Base-by-base conservation (phyloP, 2,329 filamentous ascomycete species). In the Didymella lethalis region DNA sequence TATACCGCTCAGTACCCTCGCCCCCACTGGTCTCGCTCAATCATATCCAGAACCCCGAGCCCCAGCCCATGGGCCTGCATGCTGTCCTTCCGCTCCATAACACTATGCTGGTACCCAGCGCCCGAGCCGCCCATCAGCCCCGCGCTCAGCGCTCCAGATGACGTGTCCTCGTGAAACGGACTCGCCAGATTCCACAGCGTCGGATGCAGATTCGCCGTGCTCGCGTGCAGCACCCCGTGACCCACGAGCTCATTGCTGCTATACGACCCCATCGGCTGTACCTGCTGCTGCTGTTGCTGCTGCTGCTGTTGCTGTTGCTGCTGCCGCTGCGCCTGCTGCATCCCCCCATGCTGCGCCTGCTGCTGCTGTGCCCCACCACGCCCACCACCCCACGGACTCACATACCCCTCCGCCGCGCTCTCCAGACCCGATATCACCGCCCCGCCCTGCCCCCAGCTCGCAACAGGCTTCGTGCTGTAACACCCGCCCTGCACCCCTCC, bases 131-230 rank as follows among this genome's bases (percentile, higher is more conserved):
- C 25, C 25, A 44, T 7, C 4, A 43, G 25, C 45, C 31, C 48
- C n/a, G 29, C 48, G 40, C 20, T 36, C 40, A 23, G 46, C 45
- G 8, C 56, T 40, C 16, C 41, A 7, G 49, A 54, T 0, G 46
- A 20, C 3, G 57, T 59, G 25, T 59, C 67, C n/a, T 73, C 70
- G n/a, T 62, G 59, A 36, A 72, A 75, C 2, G 64, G 64, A 47
- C 58, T 65, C 36, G 68, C 66, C 36, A 74, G 48, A 48, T 66
- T 73, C 72, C 72, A 75, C 3, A 74, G 38, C 5, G 59, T 61
- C 12, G 61, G 32, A 7, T 62, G 54, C 16, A 63, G 25, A 12
- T 62, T 55, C 8, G 62, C 40, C 28, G 56, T 2, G 1, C 44
- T 40, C 25, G 28, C 31, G 56, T 54, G 49, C 14, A 58, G 45